Conservation (phyloP, 2,329 filamentous ascomycete species). For the Hymenoscyphus linearis region DNA sequence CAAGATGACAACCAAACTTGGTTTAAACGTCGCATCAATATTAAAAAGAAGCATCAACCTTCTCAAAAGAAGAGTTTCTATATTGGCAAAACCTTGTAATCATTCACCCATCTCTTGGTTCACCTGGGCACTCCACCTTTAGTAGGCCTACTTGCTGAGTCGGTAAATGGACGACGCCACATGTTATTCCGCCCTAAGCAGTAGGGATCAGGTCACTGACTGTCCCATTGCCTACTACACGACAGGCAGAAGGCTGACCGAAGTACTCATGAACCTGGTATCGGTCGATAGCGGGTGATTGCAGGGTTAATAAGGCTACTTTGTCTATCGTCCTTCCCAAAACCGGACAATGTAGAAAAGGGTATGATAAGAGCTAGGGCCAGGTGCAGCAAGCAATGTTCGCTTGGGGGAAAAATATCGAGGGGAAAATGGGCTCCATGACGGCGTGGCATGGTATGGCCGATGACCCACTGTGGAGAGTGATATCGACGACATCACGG, state of each 20-base stretch:
- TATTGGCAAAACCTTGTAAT: not conserved
- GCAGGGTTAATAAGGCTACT: not conserved
- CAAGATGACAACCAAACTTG: not conserved
- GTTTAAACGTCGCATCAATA: not conserved
- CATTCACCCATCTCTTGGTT: not conserved
- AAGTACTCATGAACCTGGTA: not conserved
- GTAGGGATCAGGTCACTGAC: not conserved
- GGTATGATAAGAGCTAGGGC: slow-evolving; percentile 5
- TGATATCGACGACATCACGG: not conserved
- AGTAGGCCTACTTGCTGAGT: not conserved
- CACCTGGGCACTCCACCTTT: not conserved
- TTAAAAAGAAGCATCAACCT: not conserved
- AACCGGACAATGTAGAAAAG: not conserved
- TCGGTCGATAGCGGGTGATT: slow-evolving; percentile 9
- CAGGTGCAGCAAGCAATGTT: not conserved
- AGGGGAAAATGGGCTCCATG: not conserved
- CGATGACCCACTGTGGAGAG: not conserved
- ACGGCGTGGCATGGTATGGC: slow-evolving; percentile 5
- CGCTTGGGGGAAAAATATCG: not conserved
- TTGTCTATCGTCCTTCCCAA: slow-evolving; percentile 1
- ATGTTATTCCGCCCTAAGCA: not conserved
- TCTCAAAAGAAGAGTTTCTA: not conserved
- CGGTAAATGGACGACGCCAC: not conserved
- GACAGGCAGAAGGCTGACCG: not conserved
- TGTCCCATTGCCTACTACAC: not conserved